Evolutionary conservation across 2,329 filamentous ascomycete genomes (phyloP).

Genomic region (Plenodomus tracheiphilus): DNA sequence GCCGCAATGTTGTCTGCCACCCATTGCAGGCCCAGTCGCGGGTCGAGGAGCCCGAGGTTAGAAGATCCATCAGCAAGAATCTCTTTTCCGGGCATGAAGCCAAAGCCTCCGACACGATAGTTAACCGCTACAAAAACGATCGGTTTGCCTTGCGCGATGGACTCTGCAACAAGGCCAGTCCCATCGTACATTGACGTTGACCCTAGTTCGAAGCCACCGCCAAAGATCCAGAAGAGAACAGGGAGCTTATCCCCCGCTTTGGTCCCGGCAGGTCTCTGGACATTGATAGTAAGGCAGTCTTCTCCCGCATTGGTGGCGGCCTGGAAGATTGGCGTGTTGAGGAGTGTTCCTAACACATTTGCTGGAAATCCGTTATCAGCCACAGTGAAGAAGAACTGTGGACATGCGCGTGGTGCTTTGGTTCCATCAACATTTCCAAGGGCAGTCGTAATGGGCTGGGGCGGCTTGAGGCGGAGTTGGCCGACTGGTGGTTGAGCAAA

Average conservation of each 20-base stretch:
- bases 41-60: constrained; percentile 74
- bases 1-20: constrained; percentile 74
- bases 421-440: constrained; percentile 67
- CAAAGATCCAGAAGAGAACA: constrained; percentile 55
- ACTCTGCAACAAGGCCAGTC: constrained; percentile 44
- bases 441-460: constrained; percentile 60
- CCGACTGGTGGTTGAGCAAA: constrained; percentile 73
- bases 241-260: constrained; percentile 47
- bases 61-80: constrained; percentile 67
- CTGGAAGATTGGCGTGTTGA: constrained; percentile 48
- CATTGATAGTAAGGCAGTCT: constrained; percentile 51
- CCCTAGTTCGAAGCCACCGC: constrained; percentile 47
- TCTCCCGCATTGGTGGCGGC: constrained; percentile 42
- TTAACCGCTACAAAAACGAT: constrained; percentile 78
- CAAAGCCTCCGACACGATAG: constrained; percentile 75
- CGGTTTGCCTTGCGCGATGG: constrained; percentile 59
- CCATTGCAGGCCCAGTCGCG: constrained; percentile 74
- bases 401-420: constrained; percentile 64
- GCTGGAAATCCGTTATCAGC: constrained; percentile 40
- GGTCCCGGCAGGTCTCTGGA: constrained; percentile 47
- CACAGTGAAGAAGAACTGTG: constrained; percentile 69
- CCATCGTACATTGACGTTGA: constrained; percentile 48
- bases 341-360: constrained; percentile 43
- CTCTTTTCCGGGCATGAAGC: constrained; percentile 72
- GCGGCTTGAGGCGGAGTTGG: constrained; percentile 68